Conservation (phyloP, 2,329 filamentous ascomycete species). For the Fusarium denticulatum region DNA sequence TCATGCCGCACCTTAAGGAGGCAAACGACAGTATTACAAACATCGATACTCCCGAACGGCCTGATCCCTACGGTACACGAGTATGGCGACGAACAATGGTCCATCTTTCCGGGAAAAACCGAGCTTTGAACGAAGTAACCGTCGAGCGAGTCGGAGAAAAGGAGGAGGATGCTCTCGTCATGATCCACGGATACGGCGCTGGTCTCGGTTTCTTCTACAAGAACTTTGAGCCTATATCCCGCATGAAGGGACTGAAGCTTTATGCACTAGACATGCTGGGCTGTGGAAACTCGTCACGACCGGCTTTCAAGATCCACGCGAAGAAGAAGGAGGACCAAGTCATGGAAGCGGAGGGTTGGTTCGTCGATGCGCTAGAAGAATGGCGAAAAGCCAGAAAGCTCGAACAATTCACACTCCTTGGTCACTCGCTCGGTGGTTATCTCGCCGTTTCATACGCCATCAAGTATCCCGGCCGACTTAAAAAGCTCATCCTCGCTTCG, state of each 20-base stretch:
- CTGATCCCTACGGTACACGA: conserved; percentile 85
- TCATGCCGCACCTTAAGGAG: conserved; percentile 84
- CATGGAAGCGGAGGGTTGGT: conserved; percentile 91
- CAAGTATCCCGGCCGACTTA: conserved; percentile 93
- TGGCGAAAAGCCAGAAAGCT: conserved; percentile 91
- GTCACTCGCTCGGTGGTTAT: conserved; percentile 94
- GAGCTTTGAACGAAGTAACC: conserved; percentile 91
- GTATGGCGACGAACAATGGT: conserved; percentile 90
- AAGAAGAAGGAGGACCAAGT: conserved; percentile 85
- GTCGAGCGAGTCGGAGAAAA: conserved; percentile 84
- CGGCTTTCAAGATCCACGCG: conserved; percentile 83
- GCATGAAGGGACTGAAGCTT: conserved; percentile 82
- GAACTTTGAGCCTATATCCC: conserved; percentile 90
- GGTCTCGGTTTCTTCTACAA: conserved; percentile 98
- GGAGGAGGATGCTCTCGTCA: conserved; percentile 87
- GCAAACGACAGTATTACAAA: conserved; percentile 72
- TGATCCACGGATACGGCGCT: conserved; percentile 96
- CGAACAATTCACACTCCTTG: conserved; percentile 91
- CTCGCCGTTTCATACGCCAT: conserved; percentile 94
- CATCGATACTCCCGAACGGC: conserved; percentile 55
- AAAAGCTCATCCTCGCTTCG: conserved; percentile 95
- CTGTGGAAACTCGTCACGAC: conserved; percentile 89
- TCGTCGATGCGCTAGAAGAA: conserved; percentile 94
- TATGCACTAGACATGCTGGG: conserved; percentile 95
- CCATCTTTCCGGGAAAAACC: conserved; percentile 82